These are phyloP conservation scores for Sarocladiaceae sp. DNA, from an alignment of 2,329 filamentous ascomycete genomes.

Conservation along the genomic window DNA sequence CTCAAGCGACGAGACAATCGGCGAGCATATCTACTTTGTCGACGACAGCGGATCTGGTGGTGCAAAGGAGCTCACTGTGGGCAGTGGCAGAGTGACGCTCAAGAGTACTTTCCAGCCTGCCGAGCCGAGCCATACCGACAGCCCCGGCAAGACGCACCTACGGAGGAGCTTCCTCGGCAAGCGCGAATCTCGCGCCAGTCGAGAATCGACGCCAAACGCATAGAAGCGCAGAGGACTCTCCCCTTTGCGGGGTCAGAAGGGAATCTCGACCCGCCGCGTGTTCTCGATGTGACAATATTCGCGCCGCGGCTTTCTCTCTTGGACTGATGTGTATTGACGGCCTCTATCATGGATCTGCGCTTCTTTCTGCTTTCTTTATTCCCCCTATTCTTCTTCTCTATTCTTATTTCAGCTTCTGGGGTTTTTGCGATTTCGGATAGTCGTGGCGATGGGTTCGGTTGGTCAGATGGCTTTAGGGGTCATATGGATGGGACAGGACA, in stretches of 20 bases:
- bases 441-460: too few relatives aligned
- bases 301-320: not conserved
- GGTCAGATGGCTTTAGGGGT: too few relatives aligned
- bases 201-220: conserved; percentile 37
- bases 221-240: conserved; percentile 12
- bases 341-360: conserved; percentile 5
- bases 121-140: conserved; percentile 38
- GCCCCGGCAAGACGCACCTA: conserved; percentile 39
- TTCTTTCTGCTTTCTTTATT: too few relatives aligned
- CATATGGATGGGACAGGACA: too few relatives aligned
- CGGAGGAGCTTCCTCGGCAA: conserved; percentile 52
- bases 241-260: not conserved
- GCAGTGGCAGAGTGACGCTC: conserved; percentile 64
- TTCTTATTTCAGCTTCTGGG: too few relatives aligned
- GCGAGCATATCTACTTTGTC: conserved; percentile 86
- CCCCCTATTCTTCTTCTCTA: too few relatives aligned
- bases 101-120: conserved; percentile 63
- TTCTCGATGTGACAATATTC: not conserved
- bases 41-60: conserved; percentile 64
- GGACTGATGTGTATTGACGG: conserved; percentile 1
- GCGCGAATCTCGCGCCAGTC: conserved; percentile 34
- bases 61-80: conserved; percentile 70
- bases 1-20: conserved; percentile 74
- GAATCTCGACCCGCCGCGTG: not conserved
- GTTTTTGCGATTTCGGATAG: too few relatives aligned